These are phyloP conservation scores for Pseudocohnilembus persalinus DNA, from an alignment of 169 alveolate genomes.

Conservation along the genomic window DNA sequence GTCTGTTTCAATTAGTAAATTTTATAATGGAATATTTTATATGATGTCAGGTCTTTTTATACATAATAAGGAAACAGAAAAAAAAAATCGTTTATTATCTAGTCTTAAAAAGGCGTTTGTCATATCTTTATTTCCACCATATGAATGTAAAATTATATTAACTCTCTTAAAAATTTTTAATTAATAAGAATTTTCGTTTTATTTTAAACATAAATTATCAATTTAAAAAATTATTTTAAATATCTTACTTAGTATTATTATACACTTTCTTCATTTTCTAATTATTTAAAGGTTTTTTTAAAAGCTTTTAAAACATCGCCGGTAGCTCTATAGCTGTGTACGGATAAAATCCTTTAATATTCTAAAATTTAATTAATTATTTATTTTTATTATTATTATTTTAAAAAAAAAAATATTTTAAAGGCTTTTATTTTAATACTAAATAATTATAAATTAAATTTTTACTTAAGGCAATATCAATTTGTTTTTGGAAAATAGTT, in stretches of 20 bases:
- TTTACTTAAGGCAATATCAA: not conserved
- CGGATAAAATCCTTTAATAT: not conserved
- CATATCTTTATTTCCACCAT: not conserved
- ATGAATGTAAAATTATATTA: not conserved
- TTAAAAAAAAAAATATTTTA: too few relatives aligned
- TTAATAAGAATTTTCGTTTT: too few relatives aligned
- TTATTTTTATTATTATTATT: too few relatives aligned
- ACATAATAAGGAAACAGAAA: not conserved
- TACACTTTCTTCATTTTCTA: not conserved
- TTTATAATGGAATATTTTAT: not conserved
- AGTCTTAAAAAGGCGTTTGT: not conserved
- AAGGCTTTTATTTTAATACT: too few relatives aligned
- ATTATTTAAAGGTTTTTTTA: too few relatives aligned
- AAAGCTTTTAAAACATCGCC: not conserved
- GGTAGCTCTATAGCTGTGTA: not conserved
- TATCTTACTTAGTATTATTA: too few relatives aligned
- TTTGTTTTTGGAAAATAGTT: not conserved
- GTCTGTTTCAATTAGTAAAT: not conserved
- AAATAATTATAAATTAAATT: too few relatives aligned
- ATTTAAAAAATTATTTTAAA: too few relatives aligned
- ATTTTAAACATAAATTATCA: too few relatives aligned
- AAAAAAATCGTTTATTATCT: not conserved
- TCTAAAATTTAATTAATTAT: too few relatives aligned
- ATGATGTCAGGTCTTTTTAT: not conserved
- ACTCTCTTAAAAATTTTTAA: too few relatives aligned